Evolutionary conservation across 441 rosid genomes (phyloP).

Genomic region (Gossypium aridum): DNA sequence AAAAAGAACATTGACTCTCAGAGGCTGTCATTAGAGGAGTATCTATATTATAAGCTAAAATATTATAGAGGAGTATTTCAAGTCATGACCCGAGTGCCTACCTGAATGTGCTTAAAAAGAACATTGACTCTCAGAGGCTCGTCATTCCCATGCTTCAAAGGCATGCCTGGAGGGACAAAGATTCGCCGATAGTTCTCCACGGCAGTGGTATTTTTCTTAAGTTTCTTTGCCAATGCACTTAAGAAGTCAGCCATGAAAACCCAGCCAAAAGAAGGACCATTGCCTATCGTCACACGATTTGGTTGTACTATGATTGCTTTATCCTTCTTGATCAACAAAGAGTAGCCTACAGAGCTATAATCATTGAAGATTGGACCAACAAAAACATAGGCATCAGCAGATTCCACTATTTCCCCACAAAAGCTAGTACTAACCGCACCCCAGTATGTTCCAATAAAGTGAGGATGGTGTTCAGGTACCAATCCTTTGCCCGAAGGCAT

Average conservation of each 20-base stretch:
- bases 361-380: conserved; percentile 74
- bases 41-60: neutral
- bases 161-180: conserved; percentile 52
- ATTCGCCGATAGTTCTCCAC: conserved; percentile 54
- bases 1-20: conserved; percentile 58
- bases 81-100: conserved; percentile 6
- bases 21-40: conserved; percentile 30
- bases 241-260: conserved; percentile 65
- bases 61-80: neutral
- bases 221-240: conserved; percentile 45
- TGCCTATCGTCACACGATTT: conserved; percentile 54
- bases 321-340: conserved; percentile 64
- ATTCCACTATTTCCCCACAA: conserved; percentile 73
- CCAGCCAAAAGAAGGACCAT: conserved; percentile 72
- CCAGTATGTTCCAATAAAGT: conserved; percentile 68
- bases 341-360: conserved; percentile 76
- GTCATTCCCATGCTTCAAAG: conserved; percentile 34
- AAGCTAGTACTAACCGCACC: conserved; percentile 68
- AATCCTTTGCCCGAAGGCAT: conserved; percentile 77
- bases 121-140: conserved; percentile 61
- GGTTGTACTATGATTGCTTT: conserved; percentile 56
- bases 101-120: conserved; percentile 70
- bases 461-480: conserved; percentile 52
- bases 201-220: conserved; percentile 50
- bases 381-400: conserved; percentile 64